These are phyloP conservation scores for Apiotrichum mycotoxinovorans DNA, from an alignment of 1,284 basidiomycete species.

Conservation along the genomic window DNA sequence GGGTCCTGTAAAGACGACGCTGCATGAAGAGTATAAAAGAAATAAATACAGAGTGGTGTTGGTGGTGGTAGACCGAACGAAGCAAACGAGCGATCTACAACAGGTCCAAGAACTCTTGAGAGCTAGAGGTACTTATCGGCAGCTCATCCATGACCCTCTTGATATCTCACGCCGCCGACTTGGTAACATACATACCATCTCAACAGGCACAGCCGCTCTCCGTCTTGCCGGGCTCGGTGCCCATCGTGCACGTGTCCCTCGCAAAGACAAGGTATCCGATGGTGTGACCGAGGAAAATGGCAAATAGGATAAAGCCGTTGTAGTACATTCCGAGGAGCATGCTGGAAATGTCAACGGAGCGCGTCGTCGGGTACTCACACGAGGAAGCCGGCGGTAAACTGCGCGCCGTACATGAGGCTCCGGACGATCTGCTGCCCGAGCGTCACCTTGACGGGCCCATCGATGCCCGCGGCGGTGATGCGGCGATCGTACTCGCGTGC, in stretches of 20 bases:
- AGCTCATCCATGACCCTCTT: no score
- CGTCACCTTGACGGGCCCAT: conserved; percentile 7
- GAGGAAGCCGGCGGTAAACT: conserved; percentile 49
- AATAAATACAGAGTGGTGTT: no score
- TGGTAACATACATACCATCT: no score
- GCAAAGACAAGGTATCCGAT: conserved; percentile 41
- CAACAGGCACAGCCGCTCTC: conserved; percentile 17
- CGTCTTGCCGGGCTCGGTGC: background rate
- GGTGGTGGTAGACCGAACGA: no score
- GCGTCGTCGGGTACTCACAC: no score
- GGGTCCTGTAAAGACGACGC: no score
- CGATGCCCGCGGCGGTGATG: conserved; percentile 22
- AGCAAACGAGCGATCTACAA: no score
- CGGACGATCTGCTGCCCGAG: conserved; percentile 43
- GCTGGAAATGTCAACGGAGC: conserved; percentile 3
- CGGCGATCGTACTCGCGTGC: conserved; percentile 49
- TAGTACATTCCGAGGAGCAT: conserved; percentile 52
- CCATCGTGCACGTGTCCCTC: conserved; percentile 28
- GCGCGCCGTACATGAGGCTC: conserved; percentile 40
- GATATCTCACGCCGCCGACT: no score
- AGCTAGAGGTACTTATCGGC: no score
- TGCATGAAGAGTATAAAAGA: no score
- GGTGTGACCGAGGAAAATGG: conserved; percentile 47
- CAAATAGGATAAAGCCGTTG: conserved; percentile 48
- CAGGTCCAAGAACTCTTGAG: no score